These are phyloP conservation scores for Colletotrichum coccodes DNA, from an alignment of 2,329 filamentous ascomycete species.

Conservation along the genomic window DNA sequence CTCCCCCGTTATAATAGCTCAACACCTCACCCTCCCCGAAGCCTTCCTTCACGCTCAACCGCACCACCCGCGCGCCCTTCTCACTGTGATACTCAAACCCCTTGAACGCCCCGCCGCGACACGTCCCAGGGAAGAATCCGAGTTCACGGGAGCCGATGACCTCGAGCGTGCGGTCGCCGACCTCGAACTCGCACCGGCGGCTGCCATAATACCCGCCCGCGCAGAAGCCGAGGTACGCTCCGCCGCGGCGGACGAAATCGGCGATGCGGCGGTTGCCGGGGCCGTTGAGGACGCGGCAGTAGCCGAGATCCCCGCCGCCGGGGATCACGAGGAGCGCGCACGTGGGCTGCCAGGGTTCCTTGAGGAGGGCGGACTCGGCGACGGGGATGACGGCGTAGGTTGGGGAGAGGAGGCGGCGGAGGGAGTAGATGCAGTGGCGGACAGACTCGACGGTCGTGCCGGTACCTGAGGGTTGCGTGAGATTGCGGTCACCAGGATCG, in stretches of 20 bases:
- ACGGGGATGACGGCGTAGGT: constrained; percentile 94
- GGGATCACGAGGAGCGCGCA: constrained; percentile 93
- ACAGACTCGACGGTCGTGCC: constrained; percentile 91
- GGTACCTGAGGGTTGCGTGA: constrained; percentile 64
- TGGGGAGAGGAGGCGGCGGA: constrained; percentile 86
- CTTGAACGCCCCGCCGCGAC: constrained; percentile 85
- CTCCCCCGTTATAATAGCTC: constrained; percentile 94
- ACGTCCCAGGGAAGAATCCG: constrained; percentile 86
- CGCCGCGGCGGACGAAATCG: constrained; percentile 87
- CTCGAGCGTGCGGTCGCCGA: constrained; percentile 78
- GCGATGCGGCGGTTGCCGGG: constrained; percentile 85
- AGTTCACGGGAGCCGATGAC: constrained; percentile 88
- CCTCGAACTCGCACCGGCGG: constrained; percentile 88
- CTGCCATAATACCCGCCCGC: constrained; percentile 94
- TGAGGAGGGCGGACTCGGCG: constrained; percentile 79
- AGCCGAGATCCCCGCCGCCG: constrained; percentile 92
- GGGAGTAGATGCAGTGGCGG: constrained; percentile 86
- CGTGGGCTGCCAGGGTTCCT: constrained; percentile 89
- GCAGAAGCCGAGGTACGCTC: constrained; percentile 89
- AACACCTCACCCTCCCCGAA: constrained; percentile 71
- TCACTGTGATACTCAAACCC: constrained; percentile 95
- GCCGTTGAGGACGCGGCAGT: constrained; percentile 89
- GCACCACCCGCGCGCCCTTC: constrained; percentile 79
- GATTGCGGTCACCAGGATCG: constrained; percentile 36
- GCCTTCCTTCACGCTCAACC: constrained; percentile 66